Percentiles rank a stretch among this genome's conserved stretches.
phyloP scores from a whole-genome alignment of 2,329 filamentous ascomycete species.

The Phialocephala sp. region DNA sequence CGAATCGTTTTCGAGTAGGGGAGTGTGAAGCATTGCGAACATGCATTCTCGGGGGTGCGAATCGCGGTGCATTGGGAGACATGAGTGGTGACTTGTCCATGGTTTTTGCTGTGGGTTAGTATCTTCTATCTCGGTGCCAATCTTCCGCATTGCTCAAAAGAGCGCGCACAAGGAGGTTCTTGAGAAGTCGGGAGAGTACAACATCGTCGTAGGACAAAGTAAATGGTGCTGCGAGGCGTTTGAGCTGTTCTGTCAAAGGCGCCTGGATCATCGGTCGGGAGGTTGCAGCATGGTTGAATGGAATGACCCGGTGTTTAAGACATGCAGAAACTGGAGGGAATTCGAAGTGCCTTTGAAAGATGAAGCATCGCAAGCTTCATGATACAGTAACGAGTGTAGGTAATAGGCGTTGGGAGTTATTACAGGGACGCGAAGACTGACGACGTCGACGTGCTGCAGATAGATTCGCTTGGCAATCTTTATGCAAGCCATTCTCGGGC shows the following conservation, averaged over 20 bases:
- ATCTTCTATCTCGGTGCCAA: slow-evolving; percentile 18
- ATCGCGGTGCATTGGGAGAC: slow-evolving; percentile 31
- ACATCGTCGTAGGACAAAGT: slow-evolving; percentile 31
- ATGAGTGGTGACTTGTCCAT: slow-evolving; percentile 36
- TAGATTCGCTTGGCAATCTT: slow-evolving; percentile 29
- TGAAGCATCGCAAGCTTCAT: slow-evolving; percentile 16
- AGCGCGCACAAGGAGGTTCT: slow-evolving; percentile 21
- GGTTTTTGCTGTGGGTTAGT: slow-evolving; percentile 32
- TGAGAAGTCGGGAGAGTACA: slow-evolving; percentile 14
- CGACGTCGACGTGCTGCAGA: slow-evolving; percentile 22
- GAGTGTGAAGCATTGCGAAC: slow-evolving; percentile 32
- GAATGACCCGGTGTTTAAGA: neutral
- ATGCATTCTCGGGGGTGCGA: slow-evolving; percentile 32
- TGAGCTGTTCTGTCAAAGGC: slow-evolving; percentile 27
- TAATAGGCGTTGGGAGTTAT: slow-evolving; percentile 10
- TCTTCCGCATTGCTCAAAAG: slow-evolving; percentile 31
- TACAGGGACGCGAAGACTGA: slow-evolving; percentile 15
- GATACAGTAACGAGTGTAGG: slow-evolving; percentile 8
- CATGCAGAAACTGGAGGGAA: slow-evolving; percentile 2
- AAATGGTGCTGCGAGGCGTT: slow-evolving; percentile 21
- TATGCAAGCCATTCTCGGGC: slow-evolving; percentile 10
- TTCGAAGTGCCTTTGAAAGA: neutral
- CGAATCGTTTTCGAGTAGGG: slow-evolving; percentile 36
- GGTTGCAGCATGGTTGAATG: slow-evolving; percentile 16
- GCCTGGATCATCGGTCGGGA: slow-evolving; percentile 16